These are phyloP conservation scores for Penicillium sp. DNA, from an alignment of 2,329 filamentous ascomycete genomes.

Conservation along the genomic window DNA sequence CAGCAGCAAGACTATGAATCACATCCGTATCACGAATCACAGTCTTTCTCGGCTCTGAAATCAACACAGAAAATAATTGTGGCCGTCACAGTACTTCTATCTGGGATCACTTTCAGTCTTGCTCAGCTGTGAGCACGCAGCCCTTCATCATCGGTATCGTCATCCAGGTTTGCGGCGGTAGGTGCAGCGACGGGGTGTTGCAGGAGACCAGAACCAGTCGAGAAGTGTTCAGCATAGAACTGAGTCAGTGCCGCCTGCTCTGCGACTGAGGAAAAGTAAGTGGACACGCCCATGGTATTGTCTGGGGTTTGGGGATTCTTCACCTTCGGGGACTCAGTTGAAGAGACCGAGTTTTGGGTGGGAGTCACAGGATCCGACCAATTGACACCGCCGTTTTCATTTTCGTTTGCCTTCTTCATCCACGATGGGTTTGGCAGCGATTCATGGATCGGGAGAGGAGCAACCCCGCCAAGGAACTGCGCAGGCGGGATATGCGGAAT, in stretches of 20 bases:
- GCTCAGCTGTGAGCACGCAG: neutral
- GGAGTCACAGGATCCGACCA: neutral
- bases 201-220: neutral
- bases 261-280: neutral
- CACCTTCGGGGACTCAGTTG: neutral
- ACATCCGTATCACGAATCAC: neutral
- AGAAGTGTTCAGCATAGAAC: neutral
- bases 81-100: neutral
- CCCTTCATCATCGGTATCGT: neutral
- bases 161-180: neutral
- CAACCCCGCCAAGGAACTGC: constrained; percentile 2
- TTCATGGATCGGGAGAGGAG: neutral
- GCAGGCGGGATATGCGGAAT: neutral
- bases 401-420: neutral
- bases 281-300: neutral
- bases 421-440: neutral
- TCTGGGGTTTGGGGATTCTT: neutral
- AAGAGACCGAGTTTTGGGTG: neutral
- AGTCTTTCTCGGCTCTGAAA: neutral
- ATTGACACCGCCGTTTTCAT: neutral
- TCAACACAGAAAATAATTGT: neutral
- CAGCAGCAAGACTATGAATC: neutral
- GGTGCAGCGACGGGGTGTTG: neutral
- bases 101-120: neutral
- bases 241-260: neutral